phyloP scores from a whole-genome alignment of 108 stramenopile species.

The Skeletonema grethae region DNA sequence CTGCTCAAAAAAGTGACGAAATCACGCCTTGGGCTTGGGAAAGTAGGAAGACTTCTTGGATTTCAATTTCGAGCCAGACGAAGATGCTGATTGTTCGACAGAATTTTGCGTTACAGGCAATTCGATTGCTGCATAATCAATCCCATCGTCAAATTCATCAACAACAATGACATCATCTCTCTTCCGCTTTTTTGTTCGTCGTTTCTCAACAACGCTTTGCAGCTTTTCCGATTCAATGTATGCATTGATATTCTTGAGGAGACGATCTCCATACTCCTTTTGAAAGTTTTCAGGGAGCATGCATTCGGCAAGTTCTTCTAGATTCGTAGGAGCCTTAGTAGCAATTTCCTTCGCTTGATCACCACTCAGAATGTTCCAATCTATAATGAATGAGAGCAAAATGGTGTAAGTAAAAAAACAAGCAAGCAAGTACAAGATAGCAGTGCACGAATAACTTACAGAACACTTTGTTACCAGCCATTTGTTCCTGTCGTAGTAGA shows the following conservation, averaged over 20 bases:
- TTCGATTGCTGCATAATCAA: constrained; percentile 35
- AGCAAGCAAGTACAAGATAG: background rate
- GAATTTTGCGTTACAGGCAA: constrained; percentile 14
- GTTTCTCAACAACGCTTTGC: constrained; percentile 43
- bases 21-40: background rate
- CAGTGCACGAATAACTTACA: constrained; percentile 51
- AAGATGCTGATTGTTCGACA: background rate
- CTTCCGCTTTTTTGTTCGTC: constrained; percentile 39
- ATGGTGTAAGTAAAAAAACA: constrained; percentile 1
- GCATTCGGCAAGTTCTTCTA: constrained; percentile 71
- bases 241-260: constrained; percentile 65
- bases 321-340: constrained; percentile 59
- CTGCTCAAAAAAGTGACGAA: background rate
- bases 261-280: constrained; percentile 80
- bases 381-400: constrained; percentile 28
- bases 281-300: constrained; percentile 74
- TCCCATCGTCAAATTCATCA: constrained; percentile 42
- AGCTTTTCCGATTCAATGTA: constrained; percentile 68
- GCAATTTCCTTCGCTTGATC: constrained; percentile 71
- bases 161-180: constrained; percentile 30
- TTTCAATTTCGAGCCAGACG: background rate
- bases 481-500: constrained; percentile 54
- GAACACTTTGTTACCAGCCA: constrained; percentile 74
- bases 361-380: constrained; percentile 84
- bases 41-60: constrained; percentile 3